Evolutionary conservation across 345 rosid genomes (phyloP), one percentile per base, ranked within the genome.

Genomic region (Excoecaria cochinchinensis): DNA sequence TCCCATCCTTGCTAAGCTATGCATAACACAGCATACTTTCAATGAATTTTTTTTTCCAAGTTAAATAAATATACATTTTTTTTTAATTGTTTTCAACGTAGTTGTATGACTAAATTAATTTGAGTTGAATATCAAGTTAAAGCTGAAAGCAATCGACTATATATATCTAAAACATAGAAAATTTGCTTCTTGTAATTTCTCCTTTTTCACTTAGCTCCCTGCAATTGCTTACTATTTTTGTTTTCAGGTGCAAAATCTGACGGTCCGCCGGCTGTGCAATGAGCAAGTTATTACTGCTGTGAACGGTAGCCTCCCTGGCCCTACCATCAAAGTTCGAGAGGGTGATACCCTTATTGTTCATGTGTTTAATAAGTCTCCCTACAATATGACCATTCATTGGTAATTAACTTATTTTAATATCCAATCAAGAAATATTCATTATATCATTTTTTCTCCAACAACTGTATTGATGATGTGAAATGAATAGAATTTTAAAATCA

Each of bases 321-420:
- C 99, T 13, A 84, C 88, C 0, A 22, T 95, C 51, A 68, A 52
- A 0, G 97, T 72, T 67, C 80, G 69, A 4, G 99, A 91, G 74
- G 98, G 98, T 8, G 99, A 95, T 81, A 89, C 89, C 3, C 88
- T 92, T 16, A 74, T 89, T 21, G 80, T 95, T 72, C 95, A 90
- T 21, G 98, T 92, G 67, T 21, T 84, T 63, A 95, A 95, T 74
- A 66, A 83, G 69, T 95, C 99, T 2, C 99, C 99, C 47, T 90
- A 95, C 78, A 90, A 90, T 84, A 60, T 95, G 56, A 89, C 94
- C 7, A 84, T 95, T 77, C 99, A 95, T 73, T 95, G 99, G 99
- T 95, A 89, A 72, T 8, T 15, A 3, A 51, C 17, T n/a, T 31
- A 6, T 1, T 3, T 39, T 16, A 31, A 31, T 31, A 38, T 64